Conservation (phyloP, 148 eudicot species). For the Dianthus caryophyllus region DNA sequence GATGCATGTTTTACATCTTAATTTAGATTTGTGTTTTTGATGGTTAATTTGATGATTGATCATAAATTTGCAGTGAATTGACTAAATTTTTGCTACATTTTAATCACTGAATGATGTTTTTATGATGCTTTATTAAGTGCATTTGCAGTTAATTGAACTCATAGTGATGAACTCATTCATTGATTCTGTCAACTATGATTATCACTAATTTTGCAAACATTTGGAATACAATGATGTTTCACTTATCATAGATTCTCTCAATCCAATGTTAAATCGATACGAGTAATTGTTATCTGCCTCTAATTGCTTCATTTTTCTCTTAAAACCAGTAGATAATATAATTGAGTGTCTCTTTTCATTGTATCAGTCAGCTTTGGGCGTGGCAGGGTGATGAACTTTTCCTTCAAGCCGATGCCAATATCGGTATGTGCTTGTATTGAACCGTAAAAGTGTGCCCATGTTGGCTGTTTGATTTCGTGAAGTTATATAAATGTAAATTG, state of each 20-base stretch:
- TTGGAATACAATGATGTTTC: background rate
- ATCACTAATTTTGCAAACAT: background rate
- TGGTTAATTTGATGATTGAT: constrained; percentile 4
- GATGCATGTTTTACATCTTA: constrained; percentile 22
- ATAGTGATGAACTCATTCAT: background rate
- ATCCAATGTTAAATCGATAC: background rate
- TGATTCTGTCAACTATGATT: background rate
- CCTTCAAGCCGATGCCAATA: constrained; percentile 34
- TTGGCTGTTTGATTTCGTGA: too few relatives aligned
- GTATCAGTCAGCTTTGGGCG: constrained; percentile 43
- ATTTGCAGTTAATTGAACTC: background rate
- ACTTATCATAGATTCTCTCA: background rate
- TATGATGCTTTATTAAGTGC: background rate
- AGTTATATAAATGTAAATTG: constrained; percentile 34
- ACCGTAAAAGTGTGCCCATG: constrained; percentile 3
- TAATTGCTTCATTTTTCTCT: background rate
- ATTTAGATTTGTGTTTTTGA: constrained; percentile 14
- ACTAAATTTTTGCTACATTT: background rate
- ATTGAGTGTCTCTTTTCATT: constrained; percentile 10
- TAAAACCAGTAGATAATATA: too few relatives aligned
- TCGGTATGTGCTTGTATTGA: constrained; percentile 36
- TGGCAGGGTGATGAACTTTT: constrained; percentile 46
- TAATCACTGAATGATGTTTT: background rate
- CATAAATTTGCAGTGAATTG: background rate
- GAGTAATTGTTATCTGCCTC: background rate